phyloP scores from a whole-genome alignment of 2,329 filamentous ascomycete species.

The Colletotrichum tanaceti region DNA sequence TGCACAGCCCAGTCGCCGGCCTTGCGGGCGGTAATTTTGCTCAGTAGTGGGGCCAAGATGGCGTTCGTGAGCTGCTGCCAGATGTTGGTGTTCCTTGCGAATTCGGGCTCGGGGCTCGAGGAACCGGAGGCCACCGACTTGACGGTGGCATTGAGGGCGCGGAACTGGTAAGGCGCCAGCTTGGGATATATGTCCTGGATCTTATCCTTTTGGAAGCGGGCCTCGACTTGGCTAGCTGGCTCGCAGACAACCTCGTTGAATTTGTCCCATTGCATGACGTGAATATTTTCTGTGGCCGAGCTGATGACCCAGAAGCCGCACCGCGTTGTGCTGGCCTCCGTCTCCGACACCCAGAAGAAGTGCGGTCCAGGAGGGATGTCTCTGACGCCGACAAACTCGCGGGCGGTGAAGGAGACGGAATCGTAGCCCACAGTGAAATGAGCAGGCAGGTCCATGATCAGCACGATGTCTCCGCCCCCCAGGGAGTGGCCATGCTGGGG shows the following conservation, averaged over 20 bases:
- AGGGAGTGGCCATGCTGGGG: constrained; percentile 44
- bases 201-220: constrained; percentile 56
- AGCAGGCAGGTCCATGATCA: constrained; percentile 64
- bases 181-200: constrained; percentile 53
- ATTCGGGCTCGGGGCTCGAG: constrained; percentile 43
- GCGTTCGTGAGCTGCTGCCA: constrained; percentile 65
- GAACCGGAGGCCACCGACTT: constrained; percentile 23
- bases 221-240: constrained; percentile 58
- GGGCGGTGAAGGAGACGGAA: constrained; percentile 59
- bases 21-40: constrained; percentile 58
- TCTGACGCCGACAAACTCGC: constrained; percentile 64
- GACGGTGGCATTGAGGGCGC: constrained; percentile 43
- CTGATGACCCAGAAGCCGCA: constrained; percentile 69
- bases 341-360: constrained; percentile 69
- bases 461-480: constrained; percentile 61
- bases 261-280: constrained; percentile 66
- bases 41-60: constrained; percentile 59
- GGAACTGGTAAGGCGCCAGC: constrained; percentile 60
- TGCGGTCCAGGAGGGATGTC: constrained; percentile 67
- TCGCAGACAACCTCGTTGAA: constrained; percentile 66
- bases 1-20: constrained; percentile 63
- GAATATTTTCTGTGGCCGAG: constrained; percentile 49
- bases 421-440: constrained; percentile 67
- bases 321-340: constrained; percentile 59
- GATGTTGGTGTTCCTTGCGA: constrained; percentile 49